Conservation (phyloP, 345 rosid species). For the Linum lewisii region DNA sequence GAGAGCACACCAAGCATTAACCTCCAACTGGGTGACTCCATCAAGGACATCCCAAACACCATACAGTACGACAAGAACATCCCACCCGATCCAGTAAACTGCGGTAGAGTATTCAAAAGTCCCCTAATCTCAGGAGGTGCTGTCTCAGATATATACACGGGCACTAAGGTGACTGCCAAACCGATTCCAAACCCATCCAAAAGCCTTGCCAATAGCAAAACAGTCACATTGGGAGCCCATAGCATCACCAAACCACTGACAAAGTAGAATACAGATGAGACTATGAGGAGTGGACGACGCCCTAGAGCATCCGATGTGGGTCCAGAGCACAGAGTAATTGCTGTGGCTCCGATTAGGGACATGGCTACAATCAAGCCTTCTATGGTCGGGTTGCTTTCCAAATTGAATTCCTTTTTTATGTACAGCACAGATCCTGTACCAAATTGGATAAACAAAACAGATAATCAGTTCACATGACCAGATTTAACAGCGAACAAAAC, state of each 20-base stretch:
- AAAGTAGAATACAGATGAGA: slow-evolving; percentile 30
- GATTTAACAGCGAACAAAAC: neutral
- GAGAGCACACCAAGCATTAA: slow-evolving; percentile 41
- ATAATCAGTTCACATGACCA: neutral
- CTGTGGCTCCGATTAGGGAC: slow-evolving; percentile 33
- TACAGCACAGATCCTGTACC: slow-evolving; percentile 31
- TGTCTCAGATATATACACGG: slow-evolving; percentile 38
- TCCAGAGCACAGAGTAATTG: slow-evolving; percentile 32
- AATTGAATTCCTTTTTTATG: slow-evolving; percentile 34
- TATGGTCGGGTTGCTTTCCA: slow-evolving; percentile 27
- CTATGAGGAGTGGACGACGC: slow-evolving; percentile 32
- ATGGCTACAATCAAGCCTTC: slow-evolving; percentile 40
- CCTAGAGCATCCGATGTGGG: slow-evolving; percentile 28
- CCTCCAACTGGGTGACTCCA: slow-evolving; percentile 37
- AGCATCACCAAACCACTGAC: slow-evolving; percentile 31
- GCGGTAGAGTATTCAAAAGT: slow-evolving; percentile 34
- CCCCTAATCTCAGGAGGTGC: slow-evolving; percentile 42
- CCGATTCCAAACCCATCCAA: slow-evolving; percentile 37
- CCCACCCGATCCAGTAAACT: slow-evolving; percentile 35
- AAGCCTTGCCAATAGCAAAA: slow-evolving; percentile 29
- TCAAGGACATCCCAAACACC: slow-evolving; percentile 33
- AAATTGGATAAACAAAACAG: slow-evolving; percentile 4
- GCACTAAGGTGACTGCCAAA: slow-evolving; percentile 36
- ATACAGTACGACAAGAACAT: slow-evolving; percentile 36
- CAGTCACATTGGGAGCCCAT: slow-evolving; percentile 38